These are phyloP conservation scores for Wickerhamiella azyma DNA, from an alignment of 805 yeast genomes.

Conservation along the genomic window DNA sequence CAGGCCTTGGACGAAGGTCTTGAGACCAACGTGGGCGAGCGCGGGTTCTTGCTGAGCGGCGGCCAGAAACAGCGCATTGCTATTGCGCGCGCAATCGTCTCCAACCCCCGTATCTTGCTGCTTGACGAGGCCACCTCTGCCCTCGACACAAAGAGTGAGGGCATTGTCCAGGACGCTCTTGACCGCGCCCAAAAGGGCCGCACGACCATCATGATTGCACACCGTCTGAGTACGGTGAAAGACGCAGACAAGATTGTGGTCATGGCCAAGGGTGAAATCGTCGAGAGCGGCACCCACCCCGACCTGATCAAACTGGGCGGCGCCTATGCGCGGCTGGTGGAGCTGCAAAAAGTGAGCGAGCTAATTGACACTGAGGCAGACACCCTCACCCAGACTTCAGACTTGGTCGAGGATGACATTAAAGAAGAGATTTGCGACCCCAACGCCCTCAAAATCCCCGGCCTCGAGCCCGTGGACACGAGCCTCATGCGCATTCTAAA, in stretches of 20 bases:
- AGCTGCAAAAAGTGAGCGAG: slow-evolving; percentile 24
- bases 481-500: slow-evolving; percentile 8
- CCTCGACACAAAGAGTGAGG: slow-evolving; percentile 35
- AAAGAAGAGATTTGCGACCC: slow-evolving; percentile 11
- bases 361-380: slow-evolving; percentile 1
- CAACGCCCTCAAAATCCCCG: slow-evolving; percentile 14
- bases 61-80: slow-evolving; percentile 66
- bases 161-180: slow-evolving; percentile 30
- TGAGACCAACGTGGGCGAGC: slow-evolving; percentile 53
- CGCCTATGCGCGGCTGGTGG: slow-evolving; percentile 25
- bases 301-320: slow-evolving; percentile 25
- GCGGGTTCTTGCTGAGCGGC: slow-evolving; percentile 49
- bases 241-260: slow-evolving; percentile 45
- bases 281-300: slow-evolving; percentile 32
- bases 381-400: background rate
- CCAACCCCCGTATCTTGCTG: slow-evolving; percentile 44
- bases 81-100: slow-evolving; percentile 54
- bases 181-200: slow-evolving; percentile 26
- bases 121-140: slow-evolving; percentile 59
- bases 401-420: background rate
- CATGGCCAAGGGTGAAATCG: slow-evolving; percentile 36
- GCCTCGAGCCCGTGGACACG: slow-evolving; percentile 12
- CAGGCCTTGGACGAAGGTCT: slow-evolving; percentile 65
- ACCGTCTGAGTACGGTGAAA: slow-evolving; percentile 41
- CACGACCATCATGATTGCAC: slow-evolving; percentile 47